A percentile compares a stretch with the other conserved stretches of the same genome.
Evolutionary conservation across 2,329 filamentous ascomycete genomes (phyloP).

Genomic region (Fusarium anguioides): DNA sequence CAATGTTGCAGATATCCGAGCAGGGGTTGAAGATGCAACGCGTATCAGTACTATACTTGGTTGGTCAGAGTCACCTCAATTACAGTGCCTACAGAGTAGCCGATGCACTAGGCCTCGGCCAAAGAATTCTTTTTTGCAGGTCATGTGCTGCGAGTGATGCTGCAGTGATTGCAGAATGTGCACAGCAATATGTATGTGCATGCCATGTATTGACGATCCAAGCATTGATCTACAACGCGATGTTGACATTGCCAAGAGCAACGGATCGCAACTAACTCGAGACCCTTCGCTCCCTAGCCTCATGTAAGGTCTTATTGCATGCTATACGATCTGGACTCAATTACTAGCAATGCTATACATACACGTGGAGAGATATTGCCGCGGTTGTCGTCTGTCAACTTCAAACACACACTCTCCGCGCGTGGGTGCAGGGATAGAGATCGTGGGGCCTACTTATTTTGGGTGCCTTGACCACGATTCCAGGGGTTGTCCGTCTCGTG

Average conservation of each 20-base stretch:
- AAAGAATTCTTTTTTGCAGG: conserved; percentile 6
- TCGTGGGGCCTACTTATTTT: conserved; percentile 32
- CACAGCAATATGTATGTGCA: neutral
- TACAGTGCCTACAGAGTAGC: neutral
- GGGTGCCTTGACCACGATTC: conserved; percentile 23
- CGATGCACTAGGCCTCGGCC: neutral
- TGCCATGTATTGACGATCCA: conserved; percentile 22
- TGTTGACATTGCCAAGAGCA: conserved; percentile 29
- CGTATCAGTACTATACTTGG: conserved; percentile 1
- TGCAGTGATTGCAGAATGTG: neutral
- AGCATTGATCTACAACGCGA: conserved; percentile 27
- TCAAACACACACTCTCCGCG: neutral
- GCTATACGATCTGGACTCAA: conserved; percentile 1
- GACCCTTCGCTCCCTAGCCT: neutral
- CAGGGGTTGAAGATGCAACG: conserved; percentile 2
- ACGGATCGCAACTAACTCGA: neutral
- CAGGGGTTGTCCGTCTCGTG: conserved; percentile 34
- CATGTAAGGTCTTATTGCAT: neutral
- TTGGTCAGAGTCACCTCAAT: neutral
- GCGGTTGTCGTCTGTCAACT: conserved; percentile 22
- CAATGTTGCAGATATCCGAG: conserved; percentile 1
- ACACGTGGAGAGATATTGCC: conserved; percentile 10
- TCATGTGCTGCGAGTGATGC: conserved; percentile 26
- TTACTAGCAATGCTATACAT: neutral
- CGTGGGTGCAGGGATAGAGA: conserved; percentile 38